Evolutionary conservation across 805 yeast genomes (phyloP), one percentile per base, ranked within the genome.

Genomic region (Phaffomyces antillensis): DNA sequence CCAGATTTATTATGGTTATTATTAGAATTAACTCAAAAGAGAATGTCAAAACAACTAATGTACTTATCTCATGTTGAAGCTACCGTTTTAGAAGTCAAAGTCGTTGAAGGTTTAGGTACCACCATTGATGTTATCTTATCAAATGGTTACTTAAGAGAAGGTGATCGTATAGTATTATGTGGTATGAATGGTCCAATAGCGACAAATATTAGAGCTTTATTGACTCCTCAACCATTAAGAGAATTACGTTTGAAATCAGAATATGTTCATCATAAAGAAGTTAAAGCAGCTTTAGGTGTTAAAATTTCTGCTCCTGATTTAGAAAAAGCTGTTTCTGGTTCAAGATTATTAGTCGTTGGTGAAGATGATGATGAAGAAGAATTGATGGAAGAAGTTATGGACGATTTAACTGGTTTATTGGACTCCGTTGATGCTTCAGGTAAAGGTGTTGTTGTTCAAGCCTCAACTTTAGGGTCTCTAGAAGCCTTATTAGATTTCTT

Each of bases 251-350:
- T 93, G 67, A 93, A 93, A 67, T 86, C 96, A n/a, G 96, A 88
- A 55, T 93, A 93, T 64, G 79, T 90, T 42, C 99, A 95, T 64
- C 93, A 88, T 70, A 93, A 93, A 65, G 96, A 91, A 69, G 98
- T 93, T 48, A 93, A 91, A 72, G 99, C 99, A 25, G 99, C 99
- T 34, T 76, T 93, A 55, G 99, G 99, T 79, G 97, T 93, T 46
- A 90, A 93, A 76, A 88, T 93, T 64, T 95, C 98, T 45, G 99
- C 99, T 36, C 87, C 87, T 63, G 99, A 93, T 63, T 78, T 93
- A 56, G 99, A 93, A 61, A 91, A 93, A 70, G 99, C 99, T 12
- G 96, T 93, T 62, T 97, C 99, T 39, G 99, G 99, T 71, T 93
- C 99, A 23, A 79, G 99, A 64, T 73, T 93, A 65, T 70, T 93